Percentiles rank a stretch among this genome's conserved stretches.
Evolutionary conservation across 345 rosid genomes (phyloP).

Genomic region (Camelina laxa): DNA sequence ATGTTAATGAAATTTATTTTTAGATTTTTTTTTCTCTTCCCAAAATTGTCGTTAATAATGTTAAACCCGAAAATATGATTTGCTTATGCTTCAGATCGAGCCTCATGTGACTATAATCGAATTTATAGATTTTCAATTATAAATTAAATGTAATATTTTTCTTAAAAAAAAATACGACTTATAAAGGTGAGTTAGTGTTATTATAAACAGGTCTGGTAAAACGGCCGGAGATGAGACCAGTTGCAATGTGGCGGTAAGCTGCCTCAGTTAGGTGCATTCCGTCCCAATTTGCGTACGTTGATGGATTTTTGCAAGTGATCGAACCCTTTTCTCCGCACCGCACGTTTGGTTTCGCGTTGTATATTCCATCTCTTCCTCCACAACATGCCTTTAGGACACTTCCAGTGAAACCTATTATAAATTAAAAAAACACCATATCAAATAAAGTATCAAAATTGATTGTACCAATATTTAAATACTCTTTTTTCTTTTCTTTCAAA

Average conservation of each 20-base stretch:
- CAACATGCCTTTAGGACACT: conserved; percentile 52
- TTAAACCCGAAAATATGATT: neutral
- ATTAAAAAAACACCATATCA: neutral
- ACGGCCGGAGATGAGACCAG: conserved; percentile 49
- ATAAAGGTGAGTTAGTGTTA: neutral
- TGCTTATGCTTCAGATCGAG: neutral
- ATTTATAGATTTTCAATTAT: neutral
- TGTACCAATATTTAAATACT: neutral
- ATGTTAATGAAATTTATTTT: too few relatives aligned
- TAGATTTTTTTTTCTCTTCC: too few relatives aligned
- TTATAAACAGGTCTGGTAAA: conserved; percentile 40
- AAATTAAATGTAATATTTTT: neutral
- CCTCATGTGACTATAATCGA: neutral
- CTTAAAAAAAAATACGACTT: neutral
- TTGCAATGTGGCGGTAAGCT: conserved; percentile 59
- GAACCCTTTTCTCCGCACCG: conserved; percentile 64
- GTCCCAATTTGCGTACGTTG: conserved; percentile 64
- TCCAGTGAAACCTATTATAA: conserved; percentile 22
- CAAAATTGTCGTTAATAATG: neutral
- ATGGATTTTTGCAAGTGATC: conserved; percentile 53
- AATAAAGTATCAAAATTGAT: neutral
- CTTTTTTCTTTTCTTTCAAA: neutral
- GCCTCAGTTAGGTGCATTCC: conserved; percentile 79
- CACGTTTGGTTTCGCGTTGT: conserved; percentile 56
- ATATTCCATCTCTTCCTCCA: conserved; percentile 68